Evolutionary conservation across 2,329 filamentous ascomycete species (phyloP), one percentile per base, ranked within the genome.

Genomic region (Chrysosporium queenslandicum): DNA sequence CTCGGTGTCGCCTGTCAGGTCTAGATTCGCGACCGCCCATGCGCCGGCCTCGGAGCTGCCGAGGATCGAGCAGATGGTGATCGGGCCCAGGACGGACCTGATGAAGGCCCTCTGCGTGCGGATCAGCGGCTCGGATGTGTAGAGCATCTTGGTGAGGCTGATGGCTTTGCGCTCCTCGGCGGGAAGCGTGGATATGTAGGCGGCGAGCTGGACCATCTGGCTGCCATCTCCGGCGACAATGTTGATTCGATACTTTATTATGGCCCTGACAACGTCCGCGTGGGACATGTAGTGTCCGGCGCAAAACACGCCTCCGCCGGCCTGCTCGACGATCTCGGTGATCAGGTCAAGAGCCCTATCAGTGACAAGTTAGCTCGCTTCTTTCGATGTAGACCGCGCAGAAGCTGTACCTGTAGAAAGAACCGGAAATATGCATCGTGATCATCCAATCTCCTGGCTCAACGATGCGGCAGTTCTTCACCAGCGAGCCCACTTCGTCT

Each of bases 21-120:
- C 64, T 0, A 67, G 63, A 20, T 56, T 68, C 16, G 60, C 64
- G 1, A 63, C 60, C 0, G 62, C 68, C 54, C 67, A 75, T 0
- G 71, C 65, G 0, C 73, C 73, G 0, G 69, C 66, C 47, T 76
- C 73, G 0, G 71, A 65, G 27, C 71, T 74, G 0, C 69, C 73
- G 0, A 73, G 32, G 1, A 74, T 9, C 0, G 71, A 75, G 50
- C 54, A 69, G 18, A 75, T 69, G 5, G 61, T 60, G 8, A 73
- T 56, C 0, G 60, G 53, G 0, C 62, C 65, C 0, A 75, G 53
- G 0, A 68, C 60, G 0, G 58, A 50, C 2, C 32, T 32, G 1
- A 75, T 63, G 11, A 66, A 64, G 0, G 46, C 53, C 20, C 62
- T 61, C 32, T 75, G 71, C 0, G 62, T 47, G 0, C 42, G 4